Percentiles rank a stretch among this genome's conserved stretches.
Evolutionary conservation across 2,329 filamentous ascomycete genomes (phyloP).

Genomic region (Parafenestella ontariensis): DNA sequence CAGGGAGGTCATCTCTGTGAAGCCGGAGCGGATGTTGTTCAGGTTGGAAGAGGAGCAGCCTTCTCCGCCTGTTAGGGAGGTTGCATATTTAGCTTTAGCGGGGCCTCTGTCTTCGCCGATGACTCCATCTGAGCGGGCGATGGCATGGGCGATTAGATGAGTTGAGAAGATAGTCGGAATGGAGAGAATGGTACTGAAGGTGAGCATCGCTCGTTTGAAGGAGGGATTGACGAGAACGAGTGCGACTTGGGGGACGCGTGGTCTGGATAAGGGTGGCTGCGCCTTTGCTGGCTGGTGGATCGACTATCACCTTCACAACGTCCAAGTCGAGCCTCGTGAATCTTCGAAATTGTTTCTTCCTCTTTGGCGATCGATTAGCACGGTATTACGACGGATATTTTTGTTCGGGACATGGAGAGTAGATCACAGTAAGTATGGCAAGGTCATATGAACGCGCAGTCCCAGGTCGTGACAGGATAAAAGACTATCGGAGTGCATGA

Average conservation of each 20-base stretch:
- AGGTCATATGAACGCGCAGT: neutral
- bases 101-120: conserved; percentile 33
- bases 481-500: conserved; percentile 1
- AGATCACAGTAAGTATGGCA: neutral
- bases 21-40: conserved; percentile 37
- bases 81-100: conserved; percentile 23
- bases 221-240: neutral
- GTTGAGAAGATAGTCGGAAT: conserved; percentile 31
- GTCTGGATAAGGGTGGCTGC: neutral
- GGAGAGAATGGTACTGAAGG: conserved; percentile 23
- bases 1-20: conserved; percentile 41
- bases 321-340: neutral
- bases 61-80: conserved; percentile 41
- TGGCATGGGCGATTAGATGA: conserved; percentile 26
- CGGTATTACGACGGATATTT: neutral
- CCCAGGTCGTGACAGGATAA: neutral
- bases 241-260: neutral
- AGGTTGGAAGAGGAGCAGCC: conserved; percentile 35
- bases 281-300: neutral
- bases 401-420: neutral
- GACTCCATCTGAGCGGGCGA: conserved; percentile 31
- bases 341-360: neutral
- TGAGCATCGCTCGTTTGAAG: conserved; percentile 27
- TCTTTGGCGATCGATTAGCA: neutral
- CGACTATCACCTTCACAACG: neutral